A percentile compares a stretch with the other conserved stretches of the same genome.
Conservation (phyloP, 495 filamentous ascomycete species). For the Podospora comata region DNA sequence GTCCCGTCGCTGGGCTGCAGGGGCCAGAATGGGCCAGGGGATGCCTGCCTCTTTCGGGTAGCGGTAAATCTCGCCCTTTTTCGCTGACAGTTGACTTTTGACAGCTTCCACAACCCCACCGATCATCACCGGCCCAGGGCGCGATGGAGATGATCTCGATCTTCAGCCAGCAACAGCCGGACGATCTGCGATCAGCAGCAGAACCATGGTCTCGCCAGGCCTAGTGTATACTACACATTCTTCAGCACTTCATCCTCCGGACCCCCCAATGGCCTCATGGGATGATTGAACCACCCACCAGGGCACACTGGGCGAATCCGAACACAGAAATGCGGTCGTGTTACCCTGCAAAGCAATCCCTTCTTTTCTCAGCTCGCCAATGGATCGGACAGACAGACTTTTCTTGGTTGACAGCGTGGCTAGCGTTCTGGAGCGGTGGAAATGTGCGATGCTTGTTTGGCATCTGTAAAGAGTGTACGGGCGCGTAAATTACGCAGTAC, state of each 20-base stretch:
- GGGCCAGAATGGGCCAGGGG: not conserved
- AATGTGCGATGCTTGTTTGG: not conserved
- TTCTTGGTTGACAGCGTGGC: conserved; percentile 5
- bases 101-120: not conserved
- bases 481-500: not conserved
- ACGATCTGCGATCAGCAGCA: not conserved
- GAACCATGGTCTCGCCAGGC: not conserved
- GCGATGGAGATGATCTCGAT: not conserved
- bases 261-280: not conserved
- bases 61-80: not conserved
- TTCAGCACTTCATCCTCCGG: no score
- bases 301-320: not conserved
- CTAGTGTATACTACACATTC: no score
- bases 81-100: not conserved
- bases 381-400: not conserved
- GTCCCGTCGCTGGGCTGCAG: not conserved
- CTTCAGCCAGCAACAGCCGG: not conserved
- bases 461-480: not conserved
- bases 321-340: not conserved
- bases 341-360: not conserved
- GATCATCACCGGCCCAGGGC: not conserved
- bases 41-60: not conserved
- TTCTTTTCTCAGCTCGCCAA: not conserved
- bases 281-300: not conserved
- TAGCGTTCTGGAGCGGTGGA: not conserved